Base-by-base conservation (phyloP, 2,329 filamentous ascomycete genomes). In the Arthrobotrys entomopaga region DNA sequence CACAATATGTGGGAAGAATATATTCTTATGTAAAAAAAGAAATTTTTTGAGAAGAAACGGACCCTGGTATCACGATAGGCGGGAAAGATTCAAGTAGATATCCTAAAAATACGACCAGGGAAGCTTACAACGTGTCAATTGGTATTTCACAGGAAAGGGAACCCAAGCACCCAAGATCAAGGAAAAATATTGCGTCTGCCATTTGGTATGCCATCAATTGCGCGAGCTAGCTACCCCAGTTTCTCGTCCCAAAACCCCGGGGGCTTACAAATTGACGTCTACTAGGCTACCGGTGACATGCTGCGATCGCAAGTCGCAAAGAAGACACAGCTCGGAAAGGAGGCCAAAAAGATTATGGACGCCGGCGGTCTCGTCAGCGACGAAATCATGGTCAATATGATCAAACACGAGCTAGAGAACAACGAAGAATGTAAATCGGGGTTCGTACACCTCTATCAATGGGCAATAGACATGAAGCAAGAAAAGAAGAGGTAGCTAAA, bases 331-430 rank as follows among this genome's bases (percentile, higher is more conserved):
- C 89, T 99, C 77, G 95, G 95, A 79, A 88, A 91, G 81, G 93
- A 97, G 86, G 95, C 95, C 78, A 99, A 99, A 90, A 98, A 98
- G 89, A 99, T 99, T 83, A 99, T 99, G 95, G 95, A 99, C 82
- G 91, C 94, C 82, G 95, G 95, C 80, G 94, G 94, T 79, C 89
- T 99, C 72, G 95, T 99, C 82, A 96, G 93, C 83, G 95, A 99
- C 83, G 94, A 98, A 82, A 99, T 99, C 82, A 94, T 99, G 88
- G 91, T 99, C 83, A 93, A 94, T 84, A 99, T 99, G 95, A 99
- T 99, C 86, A 94, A 95, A 88, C 91, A 90, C 82, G 94, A 99
- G 87, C 87, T 99, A 59, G 91, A 96, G 80, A 90, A 87, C 84
- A 99, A 99, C 86, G 84, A 87, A 80, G 94, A 99, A 85, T 99